These are phyloP conservation scores for barley (Hordeum vulgare) DNA, from an alignment of 176 grass and related monocot genomes.

Conservation along the genomic window DNA sequence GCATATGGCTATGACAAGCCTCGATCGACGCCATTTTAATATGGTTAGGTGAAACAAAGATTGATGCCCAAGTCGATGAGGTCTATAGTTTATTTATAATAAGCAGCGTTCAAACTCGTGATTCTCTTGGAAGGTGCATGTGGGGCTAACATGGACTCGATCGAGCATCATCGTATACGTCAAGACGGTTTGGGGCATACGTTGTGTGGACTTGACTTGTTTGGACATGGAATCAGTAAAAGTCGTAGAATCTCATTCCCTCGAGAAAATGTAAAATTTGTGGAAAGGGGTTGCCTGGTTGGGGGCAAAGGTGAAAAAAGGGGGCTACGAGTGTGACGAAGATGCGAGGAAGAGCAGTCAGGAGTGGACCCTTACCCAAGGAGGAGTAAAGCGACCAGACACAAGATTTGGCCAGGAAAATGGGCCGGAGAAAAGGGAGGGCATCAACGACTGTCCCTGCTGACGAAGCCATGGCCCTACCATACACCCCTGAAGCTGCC, in stretches of 20 bases:
- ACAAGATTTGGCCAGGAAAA: not conserved
- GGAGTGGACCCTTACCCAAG: not conserved
- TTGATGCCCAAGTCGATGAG: not conserved
- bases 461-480: not conserved
- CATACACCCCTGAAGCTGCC: not conserved
- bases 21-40: not conserved
- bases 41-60: not conserved
- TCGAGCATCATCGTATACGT: constrained; percentile 27
- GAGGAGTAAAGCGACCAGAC: not conserved
- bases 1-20: not conserved
- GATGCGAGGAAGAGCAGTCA: not conserved
- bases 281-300: not conserved
- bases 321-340: constrained; percentile 1
- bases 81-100: not conserved
- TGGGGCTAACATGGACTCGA: constrained; percentile 9
- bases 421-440: not conserved
- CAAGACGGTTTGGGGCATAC: constrained; percentile 20
- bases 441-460: not conserved
- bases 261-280: not conserved
- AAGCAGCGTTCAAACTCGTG: not conserved
- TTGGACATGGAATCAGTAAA: constrained; percentile 6
- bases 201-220: constrained; percentile 25
- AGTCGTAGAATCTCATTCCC: not conserved
- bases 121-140: not conserved
- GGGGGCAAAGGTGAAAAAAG: not conserved